These are phyloP conservation scores for Chytriomyces sp. DNA, from an alignment of 192 early-diverging fungal genomes.

Conservation along the genomic window DNA sequence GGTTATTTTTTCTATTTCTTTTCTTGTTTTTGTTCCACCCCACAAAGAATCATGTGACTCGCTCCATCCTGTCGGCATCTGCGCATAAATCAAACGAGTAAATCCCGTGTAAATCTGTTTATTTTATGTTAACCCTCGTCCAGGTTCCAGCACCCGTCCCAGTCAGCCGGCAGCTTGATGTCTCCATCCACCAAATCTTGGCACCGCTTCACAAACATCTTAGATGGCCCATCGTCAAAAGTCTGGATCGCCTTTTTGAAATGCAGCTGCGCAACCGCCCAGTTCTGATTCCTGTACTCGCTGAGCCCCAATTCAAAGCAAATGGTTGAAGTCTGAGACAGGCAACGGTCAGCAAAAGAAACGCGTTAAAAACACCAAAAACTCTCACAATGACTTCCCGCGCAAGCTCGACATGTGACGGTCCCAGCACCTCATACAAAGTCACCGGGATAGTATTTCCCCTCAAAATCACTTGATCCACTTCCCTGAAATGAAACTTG, in stretches of 20 bases:
- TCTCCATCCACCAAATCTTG: conserved; percentile 47
- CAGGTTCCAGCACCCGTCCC: conserved; percentile 52
- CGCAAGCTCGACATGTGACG: conserved; percentile 21
- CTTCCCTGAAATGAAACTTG: conserved; percentile 51
- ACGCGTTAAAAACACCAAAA: background rate
- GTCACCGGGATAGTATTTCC: conserved; percentile 30
- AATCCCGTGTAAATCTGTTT: too few relatives aligned
- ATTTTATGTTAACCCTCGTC: too few relatives aligned
- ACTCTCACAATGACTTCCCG: conserved; percentile 42
- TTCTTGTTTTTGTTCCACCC: too few relatives aligned
- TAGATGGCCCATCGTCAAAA: conserved; percentile 49
- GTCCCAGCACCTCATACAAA: conserved; percentile 51
- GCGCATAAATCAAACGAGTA: too few relatives aligned
- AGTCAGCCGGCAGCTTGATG: conserved; percentile 41
- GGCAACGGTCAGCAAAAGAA: background rate
- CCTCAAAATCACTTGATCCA: conserved; percentile 42
- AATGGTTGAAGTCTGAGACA: conserved; percentile 41
- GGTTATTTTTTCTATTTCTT: background rate
- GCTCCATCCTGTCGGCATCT: too few relatives aligned
- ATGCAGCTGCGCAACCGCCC: conserved; percentile 49
- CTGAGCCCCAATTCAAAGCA: conserved; percentile 60
- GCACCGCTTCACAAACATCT: conserved; percentile 48
- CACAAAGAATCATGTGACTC: too few relatives aligned
- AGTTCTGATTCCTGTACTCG: conserved; percentile 54
- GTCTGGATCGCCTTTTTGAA: conserved; percentile 58